These are phyloP conservation scores for Cucumis sativus DNA, from an alignment of 306 rosid genomes.

Conservation along the genomic window Cucumber_9930_V3 NC_026657.2:40251001-40251500, in stretches of 20 bases:
- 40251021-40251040: constrained; percentile 21
- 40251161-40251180: constrained; percentile 6
- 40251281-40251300: neutral
- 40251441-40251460: neutral
- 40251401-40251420: neutral
- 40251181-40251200: neutral
- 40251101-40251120: constrained; percentile 6
- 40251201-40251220: no score
- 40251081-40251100: constrained; percentile 17
- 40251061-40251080: constrained; percentile 13
- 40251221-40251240: no score
- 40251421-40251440: neutral
- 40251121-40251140: constrained; percentile 5
- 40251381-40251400: neutral
- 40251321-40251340: neutral
- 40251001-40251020: constrained; percentile 16
- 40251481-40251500: no score
- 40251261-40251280: neutral
- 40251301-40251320: neutral
- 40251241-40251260: no score
- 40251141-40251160: constrained; percentile 6
- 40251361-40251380: neutral
- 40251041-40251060: constrained; percentile 11
- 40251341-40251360: neutral
- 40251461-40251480: neutral